Base-by-base conservation (phyloP, 805 yeast genomes). In the Ogataea thermomethanolica region DNA sequence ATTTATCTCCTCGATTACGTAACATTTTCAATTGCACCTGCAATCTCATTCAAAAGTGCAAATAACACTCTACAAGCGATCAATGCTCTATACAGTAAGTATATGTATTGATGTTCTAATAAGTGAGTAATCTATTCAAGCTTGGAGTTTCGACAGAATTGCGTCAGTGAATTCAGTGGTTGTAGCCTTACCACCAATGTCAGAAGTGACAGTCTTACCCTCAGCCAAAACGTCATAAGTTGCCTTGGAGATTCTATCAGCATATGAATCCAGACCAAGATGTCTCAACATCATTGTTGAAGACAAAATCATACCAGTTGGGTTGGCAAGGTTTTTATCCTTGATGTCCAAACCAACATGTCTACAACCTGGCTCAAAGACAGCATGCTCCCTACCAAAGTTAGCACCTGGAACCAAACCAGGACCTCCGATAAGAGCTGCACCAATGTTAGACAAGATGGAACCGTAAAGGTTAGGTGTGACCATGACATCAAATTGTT, bases 361-460 rank as follows among this genome's bases (percentile, higher is more conserved):
- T 78, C 99, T 86, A 73, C 97, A 90, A 71, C 98, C 99, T 59
- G 99, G 98, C 76, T 91, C 99, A 69, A 93, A 91, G 48, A 91
- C 95, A 42, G 98, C 98, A 67, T 84, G 83, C 59, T 91, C 97
- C 69, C 95, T 84, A 70, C 99, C 99, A 54, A 86, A 90, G 76
- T 89, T 88, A 61, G 95, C 96, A 70, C 98, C 98, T 56, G 99
- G 97, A 41, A 91, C 96, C 58, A 91, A 76, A 69, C 98, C 98
- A 65, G 98, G 97, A 57, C 97, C 96, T 68, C 98, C 98, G 53
- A 93, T 84, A 59, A 74, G 76, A 51, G 93, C 99, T 54, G 98
- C 96, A 74, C 98, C 99, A 59, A 91, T 90, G 79, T 93, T 93
- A 53, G 97, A 89, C 61, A 91, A 73, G 61, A 91, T 91, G 62